Conservation (phyloP, 2,329 filamentous ascomycete species). For the Endoconidiophora laricicola region DNA sequence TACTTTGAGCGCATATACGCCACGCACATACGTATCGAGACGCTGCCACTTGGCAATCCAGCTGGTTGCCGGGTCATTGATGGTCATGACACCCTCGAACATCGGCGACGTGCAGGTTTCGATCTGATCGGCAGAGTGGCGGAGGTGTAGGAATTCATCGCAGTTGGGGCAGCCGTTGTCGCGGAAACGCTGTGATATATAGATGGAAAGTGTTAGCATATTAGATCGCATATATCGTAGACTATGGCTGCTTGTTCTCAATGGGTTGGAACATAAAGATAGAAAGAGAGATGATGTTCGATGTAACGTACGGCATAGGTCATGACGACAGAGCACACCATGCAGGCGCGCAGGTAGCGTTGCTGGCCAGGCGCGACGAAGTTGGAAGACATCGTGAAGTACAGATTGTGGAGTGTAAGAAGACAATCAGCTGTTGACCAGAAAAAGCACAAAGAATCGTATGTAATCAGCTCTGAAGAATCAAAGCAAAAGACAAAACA, state of each 20-base stretch:
- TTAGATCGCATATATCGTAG: not conserved
- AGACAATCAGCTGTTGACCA: too few relatives aligned
- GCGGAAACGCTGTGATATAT: conserved; percentile 54
- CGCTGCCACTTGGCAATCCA: conserved; percentile 98
- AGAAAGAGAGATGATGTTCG: conserved; percentile 10
- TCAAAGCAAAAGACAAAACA: too few relatives aligned
- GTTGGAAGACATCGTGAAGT: conserved; percentile 13
- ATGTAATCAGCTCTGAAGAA: not conserved
- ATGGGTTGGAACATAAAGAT: conserved; percentile 1
- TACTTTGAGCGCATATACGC: conserved; percentile 90
- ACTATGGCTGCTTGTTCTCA: not conserved
- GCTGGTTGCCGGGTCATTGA: conserved; percentile 65
- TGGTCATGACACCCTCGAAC: conserved; percentile 79
- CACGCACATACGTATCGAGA: conserved; percentile 70
- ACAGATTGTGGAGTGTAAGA: too few relatives aligned
- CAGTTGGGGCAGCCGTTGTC: conserved; percentile 90
- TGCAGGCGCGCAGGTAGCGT: conserved; percentile 85
- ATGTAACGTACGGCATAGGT: conserved; percentile 45
- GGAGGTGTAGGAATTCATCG: conserved; percentile 76
- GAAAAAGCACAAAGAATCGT: not conserved
- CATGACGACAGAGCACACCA: conserved; percentile 95
- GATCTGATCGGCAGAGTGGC: conserved; percentile 62
- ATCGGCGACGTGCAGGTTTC: conserved; percentile 90
- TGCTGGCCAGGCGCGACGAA: conserved; percentile 60
- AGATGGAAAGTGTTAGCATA: conserved; percentile 4